These are phyloP conservation scores for Scheffersomyces ergatensis DNA, from an alignment of 805 yeast species.

Conservation along the genomic window DNA sequence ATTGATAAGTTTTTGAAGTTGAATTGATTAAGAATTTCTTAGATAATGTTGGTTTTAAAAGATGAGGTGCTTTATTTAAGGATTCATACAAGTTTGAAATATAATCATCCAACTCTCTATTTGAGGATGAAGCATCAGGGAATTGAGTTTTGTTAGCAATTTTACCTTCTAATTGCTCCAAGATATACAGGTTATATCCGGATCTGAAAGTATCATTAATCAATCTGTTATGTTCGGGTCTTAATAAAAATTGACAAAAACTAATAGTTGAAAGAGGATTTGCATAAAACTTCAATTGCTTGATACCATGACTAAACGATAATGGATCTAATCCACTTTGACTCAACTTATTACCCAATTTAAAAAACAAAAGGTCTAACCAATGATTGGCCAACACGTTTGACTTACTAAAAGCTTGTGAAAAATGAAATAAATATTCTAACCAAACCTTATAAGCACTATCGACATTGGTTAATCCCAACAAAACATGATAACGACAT, in stretches of 20 bases:
- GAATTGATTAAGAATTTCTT: conserved; percentile 29
- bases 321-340: conserved; percentile 15
- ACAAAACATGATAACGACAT: conserved; percentile 30
- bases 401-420: conserved; percentile 21
- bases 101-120: conserved; percentile 19
- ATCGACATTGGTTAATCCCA: conserved; percentile 20
- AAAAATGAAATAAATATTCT: conserved; percentile 22
- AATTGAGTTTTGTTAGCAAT: conserved; percentile 16
- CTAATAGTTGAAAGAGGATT: conserved; percentile 24
- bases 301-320: conserved; percentile 9
- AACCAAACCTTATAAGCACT: conserved; percentile 22
- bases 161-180: conserved; percentile 15
- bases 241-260: conserved; percentile 24
- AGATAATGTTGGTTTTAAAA: conserved; percentile 20
- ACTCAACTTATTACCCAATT: conserved; percentile 15
- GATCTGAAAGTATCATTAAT: conserved; percentile 16
- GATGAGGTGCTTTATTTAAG: conserved; percentile 19
- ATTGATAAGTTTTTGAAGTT: conserved; percentile 34
- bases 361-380: conserved; percentile 25
- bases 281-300: conserved; percentile 19
- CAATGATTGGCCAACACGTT: conserved; percentile 35
- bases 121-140: conserved; percentile 26
- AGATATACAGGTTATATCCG: conserved; percentile 25
- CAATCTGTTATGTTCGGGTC: conserved; percentile 13
- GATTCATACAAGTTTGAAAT: conserved; percentile 30